Evolutionary conservation across 2,329 filamentous ascomycete species (phyloP).

Genomic region (Colletotrichum sidae): DNA sequence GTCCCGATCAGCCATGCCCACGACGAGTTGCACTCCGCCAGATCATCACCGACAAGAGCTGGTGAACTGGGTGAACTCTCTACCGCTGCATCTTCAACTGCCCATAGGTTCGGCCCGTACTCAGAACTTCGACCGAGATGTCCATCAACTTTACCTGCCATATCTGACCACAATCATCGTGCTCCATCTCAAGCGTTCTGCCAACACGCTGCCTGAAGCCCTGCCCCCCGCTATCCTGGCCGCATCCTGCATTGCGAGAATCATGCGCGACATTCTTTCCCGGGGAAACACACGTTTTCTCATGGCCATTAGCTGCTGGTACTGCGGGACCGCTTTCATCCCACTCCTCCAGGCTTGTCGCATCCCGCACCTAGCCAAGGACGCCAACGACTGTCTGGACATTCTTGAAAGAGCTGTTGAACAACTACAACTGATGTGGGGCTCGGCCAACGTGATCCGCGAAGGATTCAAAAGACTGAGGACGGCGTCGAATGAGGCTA

Average conservation of each 20-base stretch:
- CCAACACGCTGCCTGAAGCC: slow-evolving; percentile 50
- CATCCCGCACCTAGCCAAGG: slow-evolving; percentile 44
- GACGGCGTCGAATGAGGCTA: slow-evolving; percentile 3
- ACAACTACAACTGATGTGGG: slow-evolving; percentile 50
- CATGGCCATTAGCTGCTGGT: slow-evolving; percentile 57
- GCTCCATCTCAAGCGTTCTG: slow-evolving; percentile 50
- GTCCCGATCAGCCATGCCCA: slow-evolving; percentile 40
- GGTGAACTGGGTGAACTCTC: slow-evolving; percentile 48
- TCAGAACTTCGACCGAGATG: slow-evolving; percentile 50
- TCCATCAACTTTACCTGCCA: slow-evolving; percentile 55
- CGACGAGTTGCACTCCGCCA: slow-evolving; percentile 38
- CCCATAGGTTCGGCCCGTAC: slow-evolving; percentile 46
- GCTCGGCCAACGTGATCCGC: slow-evolving; percentile 48
- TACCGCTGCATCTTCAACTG: slow-evolving; percentile 48
- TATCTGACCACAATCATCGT: slow-evolving; percentile 56
- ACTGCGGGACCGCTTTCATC: slow-evolving; percentile 54
- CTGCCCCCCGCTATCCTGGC: slow-evolving; percentile 51
- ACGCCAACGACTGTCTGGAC: slow-evolving; percentile 48
- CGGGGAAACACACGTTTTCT: slow-evolving; percentile 53
- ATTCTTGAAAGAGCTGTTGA: slow-evolving; percentile 46
- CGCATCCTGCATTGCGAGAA: slow-evolving; percentile 51
- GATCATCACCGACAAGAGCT: slow-evolving; percentile 47
- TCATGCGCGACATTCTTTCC: slow-evolving; percentile 52
- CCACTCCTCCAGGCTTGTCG: slow-evolving; percentile 52
- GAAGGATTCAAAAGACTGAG: slow-evolving; percentile 46